A percentile compares a stretch with the other conserved stretches of the same genome.
Evolutionary conservation across 805 yeast genomes (phyloP).

Genomic region (Wickerhamiella kazuoi): DNA sequence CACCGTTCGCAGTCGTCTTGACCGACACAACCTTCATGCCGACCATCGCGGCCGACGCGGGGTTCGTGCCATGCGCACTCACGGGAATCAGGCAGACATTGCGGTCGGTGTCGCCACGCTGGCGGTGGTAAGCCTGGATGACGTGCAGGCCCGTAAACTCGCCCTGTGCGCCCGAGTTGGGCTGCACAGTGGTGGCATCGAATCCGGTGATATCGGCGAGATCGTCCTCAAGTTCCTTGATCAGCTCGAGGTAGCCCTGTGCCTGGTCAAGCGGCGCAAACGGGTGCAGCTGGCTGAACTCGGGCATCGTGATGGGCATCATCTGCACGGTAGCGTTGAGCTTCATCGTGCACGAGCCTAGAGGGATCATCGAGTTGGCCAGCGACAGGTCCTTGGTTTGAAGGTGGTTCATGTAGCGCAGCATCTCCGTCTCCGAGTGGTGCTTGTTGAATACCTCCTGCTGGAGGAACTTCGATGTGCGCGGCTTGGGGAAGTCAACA

Average conservation of each 20-base stretch:
- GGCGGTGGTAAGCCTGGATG: slow-evolving; percentile 56
- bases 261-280: slow-evolving; percentile 84
- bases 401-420: slow-evolving; percentile 70
- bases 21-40: slow-evolving; percentile 88
- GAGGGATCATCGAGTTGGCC: slow-evolving; percentile 92
- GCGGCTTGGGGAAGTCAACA: slow-evolving; percentile 24
- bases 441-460: slow-evolving; percentile 70
- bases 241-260: slow-evolving; percentile 62
- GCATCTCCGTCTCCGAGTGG: slow-evolving; percentile 89
- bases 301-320: slow-evolving; percentile 91
- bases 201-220: slow-evolving; percentile 87
- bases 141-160: slow-evolving; percentile 88
- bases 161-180: slow-evolving; percentile 98
- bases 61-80: slow-evolving; percentile 96
- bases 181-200: slow-evolving; percentile 78
- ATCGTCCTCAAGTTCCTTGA: slow-evolving; percentile 63
- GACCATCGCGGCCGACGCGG: slow-evolving; percentile 96
- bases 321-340: slow-evolving; percentile 88
- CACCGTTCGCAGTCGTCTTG: slow-evolving; percentile 71
- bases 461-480: slow-evolving; percentile 27
- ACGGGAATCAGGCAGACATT: slow-evolving; percentile 89
- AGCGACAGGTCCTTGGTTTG: slow-evolving; percentile 82
- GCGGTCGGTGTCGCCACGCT: slow-evolving; percentile 54
- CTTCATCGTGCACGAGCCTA: slow-evolving; percentile 98
- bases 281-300: slow-evolving; percentile 76